Evolutionary conservation across 2,329 filamentous ascomycete genomes (phyloP).

Genomic region (Chrysosporium keratinophilum): DNA sequence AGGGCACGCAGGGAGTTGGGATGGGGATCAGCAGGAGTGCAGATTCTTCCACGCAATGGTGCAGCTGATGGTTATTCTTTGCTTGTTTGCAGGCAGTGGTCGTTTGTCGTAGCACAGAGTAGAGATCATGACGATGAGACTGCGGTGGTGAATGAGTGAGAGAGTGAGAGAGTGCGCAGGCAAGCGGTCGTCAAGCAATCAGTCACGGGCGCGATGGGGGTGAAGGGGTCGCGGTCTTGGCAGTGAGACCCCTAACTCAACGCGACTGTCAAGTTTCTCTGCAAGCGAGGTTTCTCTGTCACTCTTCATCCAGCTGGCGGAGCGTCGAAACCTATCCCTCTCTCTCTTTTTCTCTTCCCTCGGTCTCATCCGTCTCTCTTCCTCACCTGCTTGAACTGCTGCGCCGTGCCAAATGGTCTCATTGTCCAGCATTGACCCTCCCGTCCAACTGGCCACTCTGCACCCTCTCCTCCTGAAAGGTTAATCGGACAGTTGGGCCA

Average conservation of each 20-base stretch:
- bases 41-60: too few species aligned
- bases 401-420: slow-evolving; percentile 9
- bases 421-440: slow-evolving; percentile 8
- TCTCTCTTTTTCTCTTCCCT: not conserved
- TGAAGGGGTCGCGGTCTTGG: not conserved
- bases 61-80: too few species aligned
- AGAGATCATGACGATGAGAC: not conserved
- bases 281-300: too few species aligned
- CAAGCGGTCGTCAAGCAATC: not conserved
- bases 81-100: too few species aligned
- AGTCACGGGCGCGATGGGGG: not conserved
- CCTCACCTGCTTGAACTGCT: not conserved
- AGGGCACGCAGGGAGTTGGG: slow-evolving; percentile 1
- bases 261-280: not conserved
- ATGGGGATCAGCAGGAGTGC: too few species aligned
- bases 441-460: slow-evolving; percentile 2
- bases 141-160: not conserved
- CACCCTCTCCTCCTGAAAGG: not conserved
- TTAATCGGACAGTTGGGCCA: slow-evolving; percentile 5
- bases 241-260: slow-evolving; percentile 2
- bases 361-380: not conserved
- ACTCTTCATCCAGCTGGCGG: too few species aligned
- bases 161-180: too few species aligned
- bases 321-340: too few species aligned
- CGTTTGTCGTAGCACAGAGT: too few species aligned